Evolutionary conservation across 257 asterid species (phyloP), one percentile per base, ranked within the genome.

Genomic region (Craterostigma plantagineum): DNA sequence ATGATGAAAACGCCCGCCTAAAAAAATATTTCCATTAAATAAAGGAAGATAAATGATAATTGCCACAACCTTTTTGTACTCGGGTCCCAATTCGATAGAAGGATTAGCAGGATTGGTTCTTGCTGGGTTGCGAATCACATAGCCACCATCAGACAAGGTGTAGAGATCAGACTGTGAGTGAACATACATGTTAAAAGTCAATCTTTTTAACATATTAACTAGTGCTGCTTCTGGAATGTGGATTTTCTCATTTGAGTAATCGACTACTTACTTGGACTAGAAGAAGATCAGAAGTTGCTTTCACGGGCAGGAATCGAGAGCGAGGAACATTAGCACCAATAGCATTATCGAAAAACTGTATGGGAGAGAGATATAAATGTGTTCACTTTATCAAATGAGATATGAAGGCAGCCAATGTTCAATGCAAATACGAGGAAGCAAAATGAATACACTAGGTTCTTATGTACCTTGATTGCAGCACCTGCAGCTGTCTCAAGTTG

Each of bases 401-500:
- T 5, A 4, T 2, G 11, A 42, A 42, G 7, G 16, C 14, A 42
- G 4, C 3, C 14, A 42, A 42, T 27, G n/a, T n/a, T n/a, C n/a
- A n/a, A n/a, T n/a, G n/a, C n/a, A n/a, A 12, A 4, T 13, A 42
- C 3, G 9, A 42, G 4, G 3, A 4, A 4, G 4, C 4, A 42
- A 14, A 13, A 15, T 15, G 5, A 10, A n/a, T 4, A n/a, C 43
- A 38, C 4, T 6, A 10, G 14, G 14, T 5, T 7, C 17, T 5
- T 7, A 4, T 10, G 27, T 74, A 90, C 99, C 96, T 57, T 79
- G 58, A 90, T 90, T 17, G 96, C 99, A 48, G 99, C 96, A 45
- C 99, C 99, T 43, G 95, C 99, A 55, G 97, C 97, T 48, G 95
- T 81, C 71, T 85, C 94, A 44, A 85, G 91, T 65, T 86, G 97